phyloP scores from a whole-genome alignment of 441 rosid genomes.

The Kokia cookei region DNA sequence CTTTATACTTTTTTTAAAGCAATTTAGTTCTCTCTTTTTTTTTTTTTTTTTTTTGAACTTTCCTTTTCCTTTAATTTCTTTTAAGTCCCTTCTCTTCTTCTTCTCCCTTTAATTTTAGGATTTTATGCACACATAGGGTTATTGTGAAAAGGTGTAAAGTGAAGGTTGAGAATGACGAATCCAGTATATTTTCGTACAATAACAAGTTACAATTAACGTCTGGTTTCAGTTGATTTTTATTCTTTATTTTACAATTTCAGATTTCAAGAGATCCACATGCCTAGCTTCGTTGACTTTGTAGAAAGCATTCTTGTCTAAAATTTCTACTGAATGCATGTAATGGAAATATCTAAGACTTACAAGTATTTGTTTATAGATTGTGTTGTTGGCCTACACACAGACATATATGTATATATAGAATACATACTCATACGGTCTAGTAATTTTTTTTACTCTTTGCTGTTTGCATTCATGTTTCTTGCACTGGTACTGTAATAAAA shows the following conservation, averaged over 20 bases:
- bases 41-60: too few relatives aligned
- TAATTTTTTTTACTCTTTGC: neutral
- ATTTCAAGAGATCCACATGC: slow-evolving; percentile 88
- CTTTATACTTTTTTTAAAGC: too few relatives aligned
- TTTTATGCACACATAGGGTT: neutral
- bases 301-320: slow-evolving; percentile 86
- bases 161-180: too few relatives aligned
- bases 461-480: slow-evolving; percentile 10
- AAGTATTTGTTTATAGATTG: neutral
- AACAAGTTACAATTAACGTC: neutral
- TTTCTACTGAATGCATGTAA: slow-evolving; percentile 75
- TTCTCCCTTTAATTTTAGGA: neutral
- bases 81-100: too few relatives aligned
- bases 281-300: slow-evolving; percentile 80
- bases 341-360: neutral
- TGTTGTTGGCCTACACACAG: neutral
- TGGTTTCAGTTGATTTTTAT: neutral
- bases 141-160: neutral
- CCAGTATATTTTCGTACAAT: too few relatives aligned
- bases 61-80: too few relatives aligned
- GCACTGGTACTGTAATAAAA: slow-evolving; percentile 58
- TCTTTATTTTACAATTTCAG: neutral
- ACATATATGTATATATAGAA: neutral
- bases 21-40: too few relatives aligned
- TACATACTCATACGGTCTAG: neutral